Base-by-base conservation (phyloP, 2,329 filamentous ascomycete species). In the Alternaria sp. region DNA sequence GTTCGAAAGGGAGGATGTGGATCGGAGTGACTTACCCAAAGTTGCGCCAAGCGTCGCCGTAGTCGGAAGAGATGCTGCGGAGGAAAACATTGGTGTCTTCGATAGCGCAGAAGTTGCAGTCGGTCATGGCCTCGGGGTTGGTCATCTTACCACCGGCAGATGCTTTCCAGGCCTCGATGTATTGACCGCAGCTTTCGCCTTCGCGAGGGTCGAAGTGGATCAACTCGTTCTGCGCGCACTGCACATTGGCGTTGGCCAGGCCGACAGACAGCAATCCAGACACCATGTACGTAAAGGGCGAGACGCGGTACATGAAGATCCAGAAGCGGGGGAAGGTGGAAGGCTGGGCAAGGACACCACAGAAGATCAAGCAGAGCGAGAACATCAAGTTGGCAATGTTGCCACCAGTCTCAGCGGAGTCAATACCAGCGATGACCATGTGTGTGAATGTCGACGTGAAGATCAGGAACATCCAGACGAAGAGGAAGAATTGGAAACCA, bases 221-320 rank as follows among this genome's bases (percentile, higher is more conserved):
- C 63, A 87, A 85, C 77, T 97, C 93, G 74, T 91, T 91, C 6
- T 77, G 67, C 0, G 91, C 87, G 78, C 93, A 97, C 0, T 77
- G 69, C 30, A 95, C 88, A 0, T 80, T 52, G 0, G 87, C 88
- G 71, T 91, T 89, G 44, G 91, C 91, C 6, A 97, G 82, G 4
- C 88, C 92, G 0, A 87, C 87, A 0, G 90, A 86, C 0, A 95
- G 79, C 82, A 97, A 89, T 21, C 89, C 91, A 10, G 86, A 86
- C 25, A 95, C 88, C 15, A 96, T 82, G 77, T 97, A 97, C 0
- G 91, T 94, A 71, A 97, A 91, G 0, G 93, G 93, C 0, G 90
- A 93, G 52, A 93, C 81, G 50, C 91, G 88, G 80, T 95, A 95
- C 89, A 93, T 92, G 83, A 93, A 93, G 70, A 90, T 89, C 91